Evolutionary conservation across 306 rosid genomes (phyloP), one percentile per base, ranked within the genome.

Genomic region (Parietaria judaica): DNA sequence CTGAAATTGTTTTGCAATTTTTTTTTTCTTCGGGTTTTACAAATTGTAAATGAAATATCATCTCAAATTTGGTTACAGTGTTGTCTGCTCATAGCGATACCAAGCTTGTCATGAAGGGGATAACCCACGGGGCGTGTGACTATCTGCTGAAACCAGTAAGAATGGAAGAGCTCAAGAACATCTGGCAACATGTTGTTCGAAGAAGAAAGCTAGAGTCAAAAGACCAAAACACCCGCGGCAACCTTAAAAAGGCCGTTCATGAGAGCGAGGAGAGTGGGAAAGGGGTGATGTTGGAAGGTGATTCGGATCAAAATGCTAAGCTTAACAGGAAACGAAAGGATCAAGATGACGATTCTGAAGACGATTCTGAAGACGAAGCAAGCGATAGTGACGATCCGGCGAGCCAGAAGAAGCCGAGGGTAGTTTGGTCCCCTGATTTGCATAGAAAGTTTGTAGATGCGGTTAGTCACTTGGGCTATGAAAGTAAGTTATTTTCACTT

Each of bases 121-220:
- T 90, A 51, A 36, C 79, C 1, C 85, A 87, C 17, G 97, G 95
- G 16, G 96, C 97, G 6, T 79, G 88, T 69, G 96, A 87, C 77
- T 87, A 83, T 81, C 68, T 90, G 80, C 64, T 83, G 69, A 90
- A 90, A 66, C 97, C 96, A 1, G 84, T 83, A 63, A 73, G 89
- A 61, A 67, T 83, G 6, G 91, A 90, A 79, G 85, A 87, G 84
- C 76, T 87, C 50, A 80, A 75, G 77, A 90, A 83, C 73, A 83
- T 90, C 60, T 90, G 97, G 97, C 95, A 87, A 46, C 97, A 90
- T 73, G 94, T 87, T 38, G 46, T 87, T 51, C 74, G 96, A 43
- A 73, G 78, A 71, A 91, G 68, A 79, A 83, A 79, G 76, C 45
- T 63, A 16, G 87, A 85, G 48, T 6, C 74, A 31, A 79, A 74